phyloP scores from a whole-genome alignment of 2,329 filamentous ascomycete species.

The Biscogniauxia mediterranea region DNA sequence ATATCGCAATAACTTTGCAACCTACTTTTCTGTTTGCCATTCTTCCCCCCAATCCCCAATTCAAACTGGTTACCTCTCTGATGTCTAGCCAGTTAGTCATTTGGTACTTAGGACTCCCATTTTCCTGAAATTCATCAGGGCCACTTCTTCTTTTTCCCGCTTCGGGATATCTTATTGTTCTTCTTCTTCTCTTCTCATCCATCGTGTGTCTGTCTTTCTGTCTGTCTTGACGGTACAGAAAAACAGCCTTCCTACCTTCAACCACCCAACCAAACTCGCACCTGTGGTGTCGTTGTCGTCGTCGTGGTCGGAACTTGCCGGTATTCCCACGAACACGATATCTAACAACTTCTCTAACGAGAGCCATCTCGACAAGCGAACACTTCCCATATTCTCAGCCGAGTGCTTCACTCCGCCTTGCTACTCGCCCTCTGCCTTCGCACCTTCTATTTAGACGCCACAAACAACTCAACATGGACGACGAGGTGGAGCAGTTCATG shows the following conservation, averaged over 20 bases:
- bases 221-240: too few relatives aligned
- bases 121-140: not conserved
- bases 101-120: not conserved
- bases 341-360: too few relatives aligned
- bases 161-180: too few relatives aligned
- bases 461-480: conserved; percentile 55
- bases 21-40: not conserved
- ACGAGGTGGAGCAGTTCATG: conserved; percentile 74
- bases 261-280: too few relatives aligned
- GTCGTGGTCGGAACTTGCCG: too few relatives aligned
- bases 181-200: too few relatives aligned
- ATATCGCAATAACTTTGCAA: not conserved
- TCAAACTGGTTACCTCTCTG: not conserved
- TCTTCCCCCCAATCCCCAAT: not conserved
- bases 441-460: not conserved
- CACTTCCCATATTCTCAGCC: not conserved
- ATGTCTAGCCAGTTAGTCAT: not conserved
- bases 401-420: not conserved
- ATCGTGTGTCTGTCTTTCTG: too few relatives aligned
- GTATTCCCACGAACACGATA: too few relatives aligned
- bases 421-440: not conserved
- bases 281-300: too few relatives aligned
- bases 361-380: too few relatives aligned
- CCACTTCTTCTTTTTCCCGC: too few relatives aligned
- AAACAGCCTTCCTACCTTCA: too few relatives aligned